These are phyloP conservation scores for Yamadazyma akitaensis DNA, from an alignment of 805 yeast genomes.

Conservation along the genomic window DNA sequence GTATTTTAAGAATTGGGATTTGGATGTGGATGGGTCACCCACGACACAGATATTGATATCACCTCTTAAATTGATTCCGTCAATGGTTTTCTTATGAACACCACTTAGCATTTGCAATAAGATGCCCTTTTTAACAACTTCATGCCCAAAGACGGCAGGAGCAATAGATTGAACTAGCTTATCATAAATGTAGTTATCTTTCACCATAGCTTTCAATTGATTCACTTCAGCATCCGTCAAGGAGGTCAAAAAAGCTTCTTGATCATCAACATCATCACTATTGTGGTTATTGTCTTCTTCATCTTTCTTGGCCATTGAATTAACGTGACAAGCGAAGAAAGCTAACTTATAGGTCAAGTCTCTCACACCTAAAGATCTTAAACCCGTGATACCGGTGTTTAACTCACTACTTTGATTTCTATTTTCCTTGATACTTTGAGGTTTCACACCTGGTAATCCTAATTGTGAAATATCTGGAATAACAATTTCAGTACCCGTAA, in stretches of 20 bases:
- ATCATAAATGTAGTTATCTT: conserved; percentile 78
- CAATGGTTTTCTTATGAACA: conserved; percentile 89
- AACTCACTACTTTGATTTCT: conserved; percentile 64
- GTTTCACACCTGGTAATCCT: conserved; percentile 93
- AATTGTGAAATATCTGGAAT: conserved; percentile 92
- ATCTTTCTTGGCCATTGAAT: conserved; percentile 49
- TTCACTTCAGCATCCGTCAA: conserved; percentile 77
- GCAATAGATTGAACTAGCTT: conserved; percentile 86
- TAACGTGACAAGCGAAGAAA: conserved; percentile 86
- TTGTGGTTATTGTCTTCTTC: conserved; percentile 17
- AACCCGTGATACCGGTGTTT: conserved; percentile 83
- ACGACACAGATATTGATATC: conserved; percentile 95
- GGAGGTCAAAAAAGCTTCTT: conserved; percentile 74
- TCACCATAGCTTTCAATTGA: conserved; percentile 86
- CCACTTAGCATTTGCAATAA: conserved; percentile 89
- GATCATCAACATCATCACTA: conserved; percentile 46
- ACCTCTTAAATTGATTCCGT: conserved; percentile 93
- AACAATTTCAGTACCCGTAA: conserved; percentile 93
- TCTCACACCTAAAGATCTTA: conserved; percentile 87
- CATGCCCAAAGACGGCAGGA: conserved; percentile 96
- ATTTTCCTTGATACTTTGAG: conserved; percentile 70
- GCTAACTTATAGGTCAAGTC: conserved; percentile 91
- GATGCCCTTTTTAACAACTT: conserved; percentile 87
- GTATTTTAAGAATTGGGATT: conserved; percentile 92
- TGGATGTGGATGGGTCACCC: conserved; percentile 97